Conservation (phyloP, 2,329 filamentous ascomycete genomes). For the Huntiella abstrusa region DNA sequence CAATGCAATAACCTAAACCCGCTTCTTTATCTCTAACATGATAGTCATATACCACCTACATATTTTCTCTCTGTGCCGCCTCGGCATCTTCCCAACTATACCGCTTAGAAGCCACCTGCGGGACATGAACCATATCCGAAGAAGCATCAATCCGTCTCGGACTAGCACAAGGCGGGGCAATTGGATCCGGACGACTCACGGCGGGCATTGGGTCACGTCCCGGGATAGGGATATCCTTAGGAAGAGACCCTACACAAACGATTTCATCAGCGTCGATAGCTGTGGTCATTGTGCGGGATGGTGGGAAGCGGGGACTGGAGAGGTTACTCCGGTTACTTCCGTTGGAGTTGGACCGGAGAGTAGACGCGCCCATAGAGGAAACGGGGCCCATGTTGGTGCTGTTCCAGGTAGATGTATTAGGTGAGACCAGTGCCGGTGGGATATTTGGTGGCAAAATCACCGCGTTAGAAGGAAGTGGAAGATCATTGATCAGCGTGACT, state of each 20-base stretch:
- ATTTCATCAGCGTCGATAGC: constrained; percentile 34
- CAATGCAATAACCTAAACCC: not conserved
- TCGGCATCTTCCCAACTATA: constrained; percentile 32
- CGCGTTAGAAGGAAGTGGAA: constrained; percentile 9
- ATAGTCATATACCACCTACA: too few species aligned
- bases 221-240: constrained; percentile 24
- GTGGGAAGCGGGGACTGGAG: constrained; percentile 12
- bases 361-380: constrained; percentile 5
- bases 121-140: constrained; percentile 30
- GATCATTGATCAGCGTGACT: constrained; percentile 2
- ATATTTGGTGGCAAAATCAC: constrained; percentile 13
- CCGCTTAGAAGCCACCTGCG: constrained; percentile 28
- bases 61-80: not conserved
- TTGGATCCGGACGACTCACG: not conserved
- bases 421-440: constrained; percentile 1
- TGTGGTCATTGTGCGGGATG: constrained; percentile 24
- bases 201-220: constrained; percentile 1
- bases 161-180: constrained; percentile 1
- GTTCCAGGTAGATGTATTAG: constrained; percentile 1
- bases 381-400: constrained; percentile 1
- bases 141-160: constrained; percentile 24
- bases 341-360: not conserved
- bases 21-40: too few species aligned
- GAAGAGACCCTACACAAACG: constrained; percentile 35
- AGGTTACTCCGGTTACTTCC: not conserved